Evolutionary conservation across 2,329 filamentous ascomycete species (phyloP).

Genomic region (Aspergillus versicolor): DNA sequence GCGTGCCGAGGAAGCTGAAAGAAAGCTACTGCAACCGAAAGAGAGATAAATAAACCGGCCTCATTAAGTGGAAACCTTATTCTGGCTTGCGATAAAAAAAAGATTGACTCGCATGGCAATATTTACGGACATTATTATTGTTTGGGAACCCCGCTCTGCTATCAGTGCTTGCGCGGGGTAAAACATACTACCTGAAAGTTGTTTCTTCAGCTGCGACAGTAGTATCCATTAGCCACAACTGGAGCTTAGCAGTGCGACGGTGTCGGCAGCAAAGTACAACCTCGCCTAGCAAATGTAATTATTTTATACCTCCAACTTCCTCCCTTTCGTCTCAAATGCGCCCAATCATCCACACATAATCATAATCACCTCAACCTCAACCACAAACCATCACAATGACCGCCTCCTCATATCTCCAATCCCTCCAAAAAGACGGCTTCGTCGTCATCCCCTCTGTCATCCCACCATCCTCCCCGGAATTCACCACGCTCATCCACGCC

Average conservation of each 20-base stretch:
- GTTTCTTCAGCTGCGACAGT: not conserved
- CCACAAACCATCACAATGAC: not conserved
- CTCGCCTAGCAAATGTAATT: not conserved
- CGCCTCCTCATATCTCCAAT: slow-evolving; percentile 41
- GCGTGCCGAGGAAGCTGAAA: too few relatives aligned
- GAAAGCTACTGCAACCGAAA: not conserved
- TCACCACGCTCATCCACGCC: slow-evolving; percentile 61
- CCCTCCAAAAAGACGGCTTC: slow-evolving; percentile 71
- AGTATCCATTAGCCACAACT: not conserved
- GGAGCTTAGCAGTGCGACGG: not conserved
- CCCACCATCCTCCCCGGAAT: slow-evolving; percentile 44
- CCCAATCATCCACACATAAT: not conserved
- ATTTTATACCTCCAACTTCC: not conserved
- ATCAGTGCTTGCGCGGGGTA: not conserved
- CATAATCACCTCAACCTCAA: not conserved
- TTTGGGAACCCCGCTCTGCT: not conserved
- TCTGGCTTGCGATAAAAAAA: not conserved
- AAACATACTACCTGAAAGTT: not conserved
- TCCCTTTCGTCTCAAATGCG: not conserved
- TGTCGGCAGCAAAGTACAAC: not conserved
- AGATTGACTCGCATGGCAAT: not conserved
- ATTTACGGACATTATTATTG: not conserved
- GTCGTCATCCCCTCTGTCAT: slow-evolving; percentile 69
- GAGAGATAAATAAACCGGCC: too few relatives aligned
- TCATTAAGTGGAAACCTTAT: not conserved